Evolutionary conservation across 768 basidiomycete genomes (phyloP).

Genomic region (Suillus plorans): DNA sequence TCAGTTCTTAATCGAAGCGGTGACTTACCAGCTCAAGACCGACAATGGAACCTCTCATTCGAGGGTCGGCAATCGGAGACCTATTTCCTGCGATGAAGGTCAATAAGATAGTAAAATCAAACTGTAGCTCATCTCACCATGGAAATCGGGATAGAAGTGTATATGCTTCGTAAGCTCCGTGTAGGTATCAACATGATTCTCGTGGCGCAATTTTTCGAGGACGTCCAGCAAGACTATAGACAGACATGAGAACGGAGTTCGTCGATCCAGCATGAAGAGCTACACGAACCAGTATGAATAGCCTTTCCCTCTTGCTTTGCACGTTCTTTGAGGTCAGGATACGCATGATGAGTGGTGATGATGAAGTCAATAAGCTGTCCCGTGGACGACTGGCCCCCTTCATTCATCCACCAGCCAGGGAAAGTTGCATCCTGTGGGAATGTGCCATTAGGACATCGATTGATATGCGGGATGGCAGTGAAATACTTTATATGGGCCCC

Average conservation of each 20-base stretch:
- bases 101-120: neutral
- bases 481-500: slow-evolving; percentile 82
- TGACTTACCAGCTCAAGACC: slow-evolving; percentile 74
- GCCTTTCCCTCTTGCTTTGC: slow-evolving; percentile 59
- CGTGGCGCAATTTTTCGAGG: slow-evolving; percentile 64
- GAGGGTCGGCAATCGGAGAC: slow-evolving; percentile 92
- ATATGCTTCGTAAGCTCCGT: slow-evolving; percentile 89
- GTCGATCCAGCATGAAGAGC: neutral
- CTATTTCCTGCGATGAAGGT: slow-evolving; percentile 69
- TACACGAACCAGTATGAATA: slow-evolving; percentile 51
- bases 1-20: neutral
- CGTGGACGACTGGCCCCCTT: slow-evolving; percentile 97
- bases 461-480: neutral
- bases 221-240: slow-evolving; percentile 66
- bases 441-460: slow-evolving; percentile 9
- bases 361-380: slow-evolving; percentile 95
- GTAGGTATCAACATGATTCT: slow-evolving; percentile 54
- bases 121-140: slow-evolving; percentile 49
- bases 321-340: slow-evolving; percentile 61
- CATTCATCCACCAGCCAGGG: slow-evolving; percentile 99
- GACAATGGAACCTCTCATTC: slow-evolving; percentile 91
- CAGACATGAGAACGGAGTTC: neutral
- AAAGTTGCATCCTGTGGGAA: slow-evolving; percentile 74
- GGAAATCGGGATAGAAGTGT: slow-evolving; percentile 95
- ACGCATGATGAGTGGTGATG: slow-evolving; percentile 88